Conservation (phyloP, 371 early-diverging fungal genomes). For the Circinella umbellata region DNA sequence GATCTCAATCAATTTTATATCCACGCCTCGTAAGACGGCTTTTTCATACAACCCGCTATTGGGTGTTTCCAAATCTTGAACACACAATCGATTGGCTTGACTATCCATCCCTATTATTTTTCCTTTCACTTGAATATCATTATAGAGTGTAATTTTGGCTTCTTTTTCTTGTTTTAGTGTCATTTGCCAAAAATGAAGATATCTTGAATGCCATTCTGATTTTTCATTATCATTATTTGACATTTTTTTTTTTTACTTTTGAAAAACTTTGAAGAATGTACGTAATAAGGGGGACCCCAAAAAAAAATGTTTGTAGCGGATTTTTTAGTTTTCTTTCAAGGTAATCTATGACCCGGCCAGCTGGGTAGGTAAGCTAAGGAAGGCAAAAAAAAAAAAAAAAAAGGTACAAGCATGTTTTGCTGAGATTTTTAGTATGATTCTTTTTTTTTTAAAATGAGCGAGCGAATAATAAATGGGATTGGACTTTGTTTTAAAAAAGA, state of each 20-base stretch:
- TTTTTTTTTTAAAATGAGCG: too few relatives aligned
- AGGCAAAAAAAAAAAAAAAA: too few relatives aligned
- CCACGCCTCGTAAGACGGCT: slow-evolving; percentile 60
- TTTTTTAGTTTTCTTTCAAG: too few relatives aligned
- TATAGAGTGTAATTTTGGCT: slow-evolving; percentile 35
- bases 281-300: too few relatives aligned
- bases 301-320: too few relatives aligned
- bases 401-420: too few relatives aligned
- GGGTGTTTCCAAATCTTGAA: slow-evolving; percentile 48
- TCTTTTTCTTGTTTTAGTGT: slow-evolving; percentile 20
- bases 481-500: too few relatives aligned
- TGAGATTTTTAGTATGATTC: too few relatives aligned
- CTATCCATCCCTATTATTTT: slow-evolving; percentile 46
- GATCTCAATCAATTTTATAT: slow-evolving; percentile 26
- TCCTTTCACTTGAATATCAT: slow-evolving; percentile 39
- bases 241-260: neutral
- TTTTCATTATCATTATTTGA: neutral
- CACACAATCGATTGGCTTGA: slow-evolving; percentile 52
- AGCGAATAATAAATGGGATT: too few relatives aligned
- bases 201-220: slow-evolving; percentile 21
- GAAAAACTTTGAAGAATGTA: neutral
- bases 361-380: too few relatives aligned
- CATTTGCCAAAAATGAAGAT: slow-evolving; percentile 50
- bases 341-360: too few relatives aligned
- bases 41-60: slow-evolving; percentile 44